Evolutionary conservation across 805 yeast genomes (phyloP), one percentile per base, ranked within the genome.

Genomic region (Ogataea polymorpha): DNA sequence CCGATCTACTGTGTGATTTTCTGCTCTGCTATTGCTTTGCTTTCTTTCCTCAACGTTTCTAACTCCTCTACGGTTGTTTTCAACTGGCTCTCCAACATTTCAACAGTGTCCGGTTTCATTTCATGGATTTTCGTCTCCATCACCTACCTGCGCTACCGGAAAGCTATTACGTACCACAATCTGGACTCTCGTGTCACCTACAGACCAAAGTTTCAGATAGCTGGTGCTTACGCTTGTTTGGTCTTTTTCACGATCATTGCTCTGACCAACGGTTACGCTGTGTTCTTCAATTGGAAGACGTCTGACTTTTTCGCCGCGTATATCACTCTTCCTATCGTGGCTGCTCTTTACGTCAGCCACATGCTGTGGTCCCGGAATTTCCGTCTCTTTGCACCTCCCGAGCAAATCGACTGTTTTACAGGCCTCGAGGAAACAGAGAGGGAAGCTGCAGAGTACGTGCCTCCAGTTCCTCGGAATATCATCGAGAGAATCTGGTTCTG

Each of bases 221-320:
- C 65, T 48, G 75, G 80, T 36, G 72, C 83, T 4, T 80, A 74
- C 55, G 74, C 74, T 45, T 38, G 49, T 23, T 72, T 77, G 6
- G 61, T 81, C 24, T 50, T 67, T 28, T 70, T 81, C 41, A 44
- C 69, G 5, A 23, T 84, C n/a, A 54, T 84, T 38, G 65, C 81
- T 23, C 37, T 84, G 33, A 82, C 89, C n/a, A 83, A 84, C 52
- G 90, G 90, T 42, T 84, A 80, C 56, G 80, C 75, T 3, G 82
- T 77, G 5, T 82, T 83, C 61, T 72, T 83, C 45, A 53, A 61
- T 36, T 80, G 80, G 68, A 70, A 68, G 11, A 72, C 61, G 1
- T 60, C 75, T 6, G 81, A 80, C 58, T 83, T 83, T 52, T 63
- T 83, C 37, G 89, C 90, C 24, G 84, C 89, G 8, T 83, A 83